These are phyloP conservation scores for Puccinia horiana DNA, from an alignment of 1,284 basidiomycete species.

Conservation along the genomic window DNA sequence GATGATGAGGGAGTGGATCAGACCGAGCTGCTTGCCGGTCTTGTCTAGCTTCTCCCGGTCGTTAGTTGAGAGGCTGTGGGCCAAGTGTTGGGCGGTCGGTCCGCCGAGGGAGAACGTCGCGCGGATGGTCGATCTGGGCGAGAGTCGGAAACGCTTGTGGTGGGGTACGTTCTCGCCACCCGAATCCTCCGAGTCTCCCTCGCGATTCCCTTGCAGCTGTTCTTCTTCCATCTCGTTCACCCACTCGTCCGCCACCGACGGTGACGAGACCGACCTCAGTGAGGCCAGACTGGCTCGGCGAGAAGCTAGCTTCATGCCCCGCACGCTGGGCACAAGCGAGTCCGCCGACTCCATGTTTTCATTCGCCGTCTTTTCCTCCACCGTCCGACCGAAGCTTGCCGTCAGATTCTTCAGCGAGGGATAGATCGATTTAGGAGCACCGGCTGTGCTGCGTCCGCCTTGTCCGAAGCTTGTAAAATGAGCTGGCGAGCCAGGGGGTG, in stretches of 20 bases:
- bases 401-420: constrained; percentile 39
- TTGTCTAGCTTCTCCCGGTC: constrained; percentile 16
- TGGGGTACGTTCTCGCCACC: background rate
- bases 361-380: background rate
- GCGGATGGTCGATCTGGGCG: background rate
- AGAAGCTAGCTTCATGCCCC: constrained; percentile 40
- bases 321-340: constrained; percentile 20
- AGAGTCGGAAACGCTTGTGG: constrained; percentile 40
- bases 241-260: constrained; percentile 9
- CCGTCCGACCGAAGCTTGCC: constrained; percentile 1
- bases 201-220: background rate
- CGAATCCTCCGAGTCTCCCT: background rate
- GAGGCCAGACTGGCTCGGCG: constrained; percentile 30
- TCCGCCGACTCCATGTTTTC: constrained; percentile 32
- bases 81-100: background rate
- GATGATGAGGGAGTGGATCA: constrained; percentile 44
- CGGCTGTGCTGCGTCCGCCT: background rate
- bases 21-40: constrained; percentile 8
- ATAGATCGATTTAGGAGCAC: constrained; percentile 7
- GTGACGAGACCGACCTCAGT: constrained; percentile 17
- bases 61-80: background rate
- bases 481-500: constrained; percentile 11
- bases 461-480: background rate
- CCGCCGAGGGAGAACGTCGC: constrained; percentile 3
- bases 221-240: constrained; percentile 15